These are phyloP conservation scores for Wallacemonas sp. DNA, from an alignment of 208 protist species.

Conservation along the genomic window DNA sequence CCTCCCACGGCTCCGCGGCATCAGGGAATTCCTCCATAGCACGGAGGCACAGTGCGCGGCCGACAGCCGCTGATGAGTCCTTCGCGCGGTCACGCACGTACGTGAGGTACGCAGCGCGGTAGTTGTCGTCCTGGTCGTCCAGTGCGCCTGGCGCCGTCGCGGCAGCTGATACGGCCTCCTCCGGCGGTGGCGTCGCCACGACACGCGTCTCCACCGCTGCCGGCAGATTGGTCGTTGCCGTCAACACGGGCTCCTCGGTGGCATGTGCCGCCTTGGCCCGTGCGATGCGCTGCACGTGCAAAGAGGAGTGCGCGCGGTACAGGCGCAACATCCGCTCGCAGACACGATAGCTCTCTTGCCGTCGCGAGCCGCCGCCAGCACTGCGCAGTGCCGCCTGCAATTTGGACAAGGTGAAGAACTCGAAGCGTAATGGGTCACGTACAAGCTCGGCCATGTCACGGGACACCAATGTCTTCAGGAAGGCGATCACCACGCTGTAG, in stretches of 20 bases:
- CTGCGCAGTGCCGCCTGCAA: conserved; percentile 59
- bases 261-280: background rate
- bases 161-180: background rate
- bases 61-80: conserved; percentile 28
- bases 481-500: conserved; percentile 47
- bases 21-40: conserved; percentile 70
- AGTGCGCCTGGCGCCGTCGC: conserved; percentile 18
- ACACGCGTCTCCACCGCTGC: background rate
- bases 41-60: conserved; percentile 54
- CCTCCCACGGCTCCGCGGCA: conserved; percentile 60
- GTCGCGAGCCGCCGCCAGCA: conserved; percentile 9
- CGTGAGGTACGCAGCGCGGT: conserved; percentile 48
- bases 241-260: no score
- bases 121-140: conserved; percentile 49
- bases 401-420: conserved; percentile 62
- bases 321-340: conserved; percentile 57
- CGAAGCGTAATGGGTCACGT: conserved; percentile 41
- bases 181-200: background rate
- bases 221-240: no score
- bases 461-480: conserved; percentile 68
- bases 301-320: conserved; percentile 43
- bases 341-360: conserved; percentile 62
- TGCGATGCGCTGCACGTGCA: conserved; percentile 24
- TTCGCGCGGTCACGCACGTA: conserved; percentile 63
- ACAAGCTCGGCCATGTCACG: conserved; percentile 36